phyloP scores from a whole-genome alignment of 352 stramenopile genomes.

The Phytophthora sansomeana region DNA sequence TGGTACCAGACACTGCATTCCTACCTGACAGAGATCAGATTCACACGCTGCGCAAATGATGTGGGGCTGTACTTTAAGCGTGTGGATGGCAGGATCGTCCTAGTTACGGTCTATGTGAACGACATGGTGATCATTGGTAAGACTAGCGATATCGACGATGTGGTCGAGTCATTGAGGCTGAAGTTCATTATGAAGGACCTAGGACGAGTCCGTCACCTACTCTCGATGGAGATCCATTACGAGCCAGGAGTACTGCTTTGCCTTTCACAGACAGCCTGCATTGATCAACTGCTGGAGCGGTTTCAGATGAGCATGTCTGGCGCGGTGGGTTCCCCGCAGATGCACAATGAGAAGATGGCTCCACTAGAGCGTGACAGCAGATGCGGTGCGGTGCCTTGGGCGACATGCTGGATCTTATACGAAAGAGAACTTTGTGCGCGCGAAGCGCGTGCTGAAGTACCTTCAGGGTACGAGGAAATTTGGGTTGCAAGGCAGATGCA shows the following conservation, averaged over 20 bases:
- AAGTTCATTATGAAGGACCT: background rate
- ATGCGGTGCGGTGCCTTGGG: background rate
- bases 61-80: background rate
- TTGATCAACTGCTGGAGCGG: background rate
- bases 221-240: background rate
- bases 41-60: background rate
- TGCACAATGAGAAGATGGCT: background rate
- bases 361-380: background rate
- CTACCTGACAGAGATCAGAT: background rate
- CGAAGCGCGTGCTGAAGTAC: conserved; percentile 3
- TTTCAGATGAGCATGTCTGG: background rate
- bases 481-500: no score
- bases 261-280: background rate
- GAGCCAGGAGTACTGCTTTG: background rate
- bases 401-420: background rate
- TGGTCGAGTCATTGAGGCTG: background rate
- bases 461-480: background rate
- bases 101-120: background rate
- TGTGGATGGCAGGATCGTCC: background rate
- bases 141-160: background rate
- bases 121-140: background rate
- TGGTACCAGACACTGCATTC: background rate
- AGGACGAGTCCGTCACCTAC: background rate
- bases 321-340: background rate
- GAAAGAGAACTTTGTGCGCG: conserved; percentile 3